Evolutionary conservation across 768 basidiomycete species (phyloP).

Genomic region (Amyloporia xantha): DNA sequence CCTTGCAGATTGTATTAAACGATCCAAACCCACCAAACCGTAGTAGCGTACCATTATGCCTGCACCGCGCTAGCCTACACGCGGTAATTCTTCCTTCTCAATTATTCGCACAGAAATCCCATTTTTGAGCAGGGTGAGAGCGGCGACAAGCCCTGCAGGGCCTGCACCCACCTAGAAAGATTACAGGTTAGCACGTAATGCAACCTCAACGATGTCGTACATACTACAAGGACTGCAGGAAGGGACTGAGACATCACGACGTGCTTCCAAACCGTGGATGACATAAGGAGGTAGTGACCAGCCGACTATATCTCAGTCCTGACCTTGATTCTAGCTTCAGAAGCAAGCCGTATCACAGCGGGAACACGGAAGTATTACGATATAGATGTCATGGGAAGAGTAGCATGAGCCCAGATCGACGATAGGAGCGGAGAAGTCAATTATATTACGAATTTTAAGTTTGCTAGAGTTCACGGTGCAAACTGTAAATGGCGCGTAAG

Average conservation of each 20-base stretch:
- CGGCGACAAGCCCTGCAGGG: conserved; percentile 9
- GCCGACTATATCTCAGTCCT: not conserved
- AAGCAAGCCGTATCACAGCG: not conserved
- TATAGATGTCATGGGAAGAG: no score
- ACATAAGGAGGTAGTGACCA: not conserved
- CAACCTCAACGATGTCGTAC: not conserved
- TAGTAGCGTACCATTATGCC: conserved; percentile 6
- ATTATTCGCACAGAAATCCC: conserved; percentile 11
- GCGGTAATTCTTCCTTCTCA: conserved; percentile 3
- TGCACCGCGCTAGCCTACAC: conserved; percentile 18
- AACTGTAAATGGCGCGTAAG: no score
- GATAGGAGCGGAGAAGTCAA: no score
- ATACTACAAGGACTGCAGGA: not conserved
- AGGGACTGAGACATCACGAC: no score
- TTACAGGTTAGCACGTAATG: not conserved
- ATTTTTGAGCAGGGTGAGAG: conserved; percentile 11
- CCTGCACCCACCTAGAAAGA: conserved; percentile 11
- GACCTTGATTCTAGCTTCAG: not conserved
- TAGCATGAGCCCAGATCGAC: no score
- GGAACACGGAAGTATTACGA: no score
- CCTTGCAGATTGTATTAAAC: not conserved
- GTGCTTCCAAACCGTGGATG: no score
- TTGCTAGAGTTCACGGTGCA: no score
- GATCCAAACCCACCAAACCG: not conserved
- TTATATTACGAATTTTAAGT: no score